Base-by-base conservation (phyloP, 257 asterid species). In the Solanum bulbocastanum region DNA sequence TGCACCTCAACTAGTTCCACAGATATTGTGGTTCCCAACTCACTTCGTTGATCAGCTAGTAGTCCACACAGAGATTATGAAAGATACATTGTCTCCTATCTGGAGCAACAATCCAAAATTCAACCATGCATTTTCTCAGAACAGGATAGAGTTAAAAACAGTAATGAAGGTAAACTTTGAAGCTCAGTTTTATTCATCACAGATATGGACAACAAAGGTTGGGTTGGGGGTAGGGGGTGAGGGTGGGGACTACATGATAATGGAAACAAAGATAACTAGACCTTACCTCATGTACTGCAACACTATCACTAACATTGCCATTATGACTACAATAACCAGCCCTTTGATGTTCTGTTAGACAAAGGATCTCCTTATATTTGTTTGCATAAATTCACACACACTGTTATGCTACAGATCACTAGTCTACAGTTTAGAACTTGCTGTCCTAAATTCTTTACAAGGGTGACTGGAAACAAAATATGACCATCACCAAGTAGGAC, bases 391-490 rank as follows among this genome's bases (percentile, higher is more conserved):
- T 86, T 87, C 62, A 52, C 32, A 18, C 87, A 88, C 83, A 88
- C 87, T 91, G 88, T 84, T 83, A 89, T 89, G 90, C 88, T 89
- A 91, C 91, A 91, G 91, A 91, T 89, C 91, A 91, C 88, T 89
- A 88, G 88, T 91, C 89, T 89, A 87, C 76, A 58, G 65, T 44
- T 86, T 90, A 86, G 84, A 84, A 90, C 82, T 83, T 82, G 84
- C 76, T 86, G 84, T 86, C 86, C 89, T 89, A 83, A 60, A 73
- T 56, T 86, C 90, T 89, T 87, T 89, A 85, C 87, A 86, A 86
- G 87, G 88, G 88, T 82, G 68, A 84, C 35, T 83, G 86, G 78
- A 69, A 85, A 76, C 85, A 74, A 73, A 76, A 87, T 69, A 89
- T 83, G 65, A n/a, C 87, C 90, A 87, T 75, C 89, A 87, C 88